A percentile compares a stretch with the other conserved stretches of the same genome.
phyloP scores from a whole-genome alignment of 1,284 basidiomycete genomes.

The Sanghuangporus sanghuang region DNA sequence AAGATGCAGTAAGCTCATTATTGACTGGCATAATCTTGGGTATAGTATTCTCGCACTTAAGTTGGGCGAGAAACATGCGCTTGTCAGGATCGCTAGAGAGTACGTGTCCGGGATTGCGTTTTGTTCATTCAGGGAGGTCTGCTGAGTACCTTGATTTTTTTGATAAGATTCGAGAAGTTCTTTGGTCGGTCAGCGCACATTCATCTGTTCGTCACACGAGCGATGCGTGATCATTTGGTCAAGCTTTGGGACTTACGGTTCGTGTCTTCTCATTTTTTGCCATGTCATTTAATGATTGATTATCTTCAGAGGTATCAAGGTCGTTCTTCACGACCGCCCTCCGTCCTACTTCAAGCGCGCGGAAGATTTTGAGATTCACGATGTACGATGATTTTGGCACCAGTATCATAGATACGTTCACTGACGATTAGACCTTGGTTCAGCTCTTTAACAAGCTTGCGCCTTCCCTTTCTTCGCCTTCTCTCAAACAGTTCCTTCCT shows the following conservation, averaged over 20 bases:
- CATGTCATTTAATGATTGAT: neutral
- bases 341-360: conserved; percentile 75
- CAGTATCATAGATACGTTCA: conserved; percentile 13
- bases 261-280: conserved; percentile 27
- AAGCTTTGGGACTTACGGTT: conserved; percentile 76
- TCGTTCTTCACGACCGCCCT: conserved; percentile 84
- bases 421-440: conserved; percentile 20
- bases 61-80: conserved; percentile 58
- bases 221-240: conserved; percentile 73
- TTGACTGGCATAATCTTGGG: conserved; percentile 99
- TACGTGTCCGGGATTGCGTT: conserved; percentile 29
- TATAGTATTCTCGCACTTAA: conserved; percentile 89
- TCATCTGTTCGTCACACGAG: conserved; percentile 91
- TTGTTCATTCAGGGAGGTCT: neutral
- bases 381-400: conserved; percentile 39
- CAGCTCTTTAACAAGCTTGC: conserved; percentile 56
- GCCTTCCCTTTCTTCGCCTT: conserved; percentile 28
- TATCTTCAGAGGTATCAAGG: conserved; percentile 60
- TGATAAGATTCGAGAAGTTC: conserved; percentile 67
- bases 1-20: conserved; percentile 80
- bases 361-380: conserved; percentile 65
- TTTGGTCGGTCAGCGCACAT: conserved; percentile 82
- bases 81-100: conserved; percentile 76
- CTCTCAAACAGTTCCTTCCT: conserved; percentile 38
- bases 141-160: neutral